Conservation (phyloP, 2,329 filamentous ascomycete species). For the Teratosphaeria viscida region DNA sequence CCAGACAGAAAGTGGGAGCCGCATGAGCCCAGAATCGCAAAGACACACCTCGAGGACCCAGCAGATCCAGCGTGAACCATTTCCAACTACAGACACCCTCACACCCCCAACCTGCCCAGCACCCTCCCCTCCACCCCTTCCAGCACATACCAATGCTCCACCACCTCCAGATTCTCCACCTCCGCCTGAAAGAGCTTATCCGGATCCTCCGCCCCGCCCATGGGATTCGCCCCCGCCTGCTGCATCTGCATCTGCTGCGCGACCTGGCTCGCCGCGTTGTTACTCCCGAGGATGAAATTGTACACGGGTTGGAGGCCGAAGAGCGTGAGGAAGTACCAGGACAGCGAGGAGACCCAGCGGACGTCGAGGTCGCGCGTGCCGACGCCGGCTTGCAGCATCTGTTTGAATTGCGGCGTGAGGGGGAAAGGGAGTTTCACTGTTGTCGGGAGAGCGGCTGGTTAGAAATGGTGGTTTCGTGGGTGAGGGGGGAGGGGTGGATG, state of each 20-base stretch:
- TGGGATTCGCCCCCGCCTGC: conserved; percentile 43
- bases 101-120: conserved; percentile 35
- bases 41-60: not conserved
- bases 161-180: conserved; percentile 88
- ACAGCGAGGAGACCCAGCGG: conserved; percentile 95
- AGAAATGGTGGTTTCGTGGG: no score
- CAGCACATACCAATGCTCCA: conserved; percentile 86
- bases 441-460: no score
- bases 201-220: conserved; percentile 85
- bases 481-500: conserved; percentile 18
- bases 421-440: conserved; percentile 93
- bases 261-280: conserved; percentile 91
- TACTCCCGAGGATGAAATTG: conserved; percentile 89
- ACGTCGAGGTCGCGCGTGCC: conserved; percentile 94
- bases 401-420: conserved; percentile 97
- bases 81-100: not conserved
- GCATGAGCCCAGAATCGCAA: no score
- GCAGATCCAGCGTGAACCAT: not conserved
- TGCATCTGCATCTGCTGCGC: conserved; percentile 58
- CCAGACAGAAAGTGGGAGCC: no score
- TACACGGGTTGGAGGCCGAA: conserved; percentile 96
- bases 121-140: conserved; percentile 81
- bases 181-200: conserved; percentile 91
- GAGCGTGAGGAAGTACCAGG: conserved; percentile 97
- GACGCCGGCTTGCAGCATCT: conserved; percentile 95